phyloP scores from a whole-genome alignment of 106 monocot species.

The Acorus gramineus region DNA sequence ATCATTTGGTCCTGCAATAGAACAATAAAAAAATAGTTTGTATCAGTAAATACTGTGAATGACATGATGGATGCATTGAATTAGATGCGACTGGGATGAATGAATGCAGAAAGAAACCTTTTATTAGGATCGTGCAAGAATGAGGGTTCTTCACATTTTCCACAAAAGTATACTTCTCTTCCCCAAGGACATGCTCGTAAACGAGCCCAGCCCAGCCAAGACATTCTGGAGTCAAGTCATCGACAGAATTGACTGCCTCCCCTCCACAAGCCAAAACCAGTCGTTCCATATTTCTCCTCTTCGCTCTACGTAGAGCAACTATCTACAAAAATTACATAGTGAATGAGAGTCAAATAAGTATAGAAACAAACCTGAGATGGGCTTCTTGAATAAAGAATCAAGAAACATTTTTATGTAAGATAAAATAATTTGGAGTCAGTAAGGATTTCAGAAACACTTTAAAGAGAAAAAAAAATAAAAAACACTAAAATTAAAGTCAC shows the following conservation, averaged over 20 bases:
- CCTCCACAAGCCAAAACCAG: slow-evolving; percentile 93
- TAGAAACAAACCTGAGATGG: too few species aligned
- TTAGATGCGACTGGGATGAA: background rate
- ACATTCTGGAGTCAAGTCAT: slow-evolving; percentile 66
- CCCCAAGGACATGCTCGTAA: slow-evolving; percentile 91
- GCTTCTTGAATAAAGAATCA: too few species aligned
- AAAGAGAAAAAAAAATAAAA: background rate
- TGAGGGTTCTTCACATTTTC: slow-evolving; percentile 90
- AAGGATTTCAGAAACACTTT: too few species aligned
- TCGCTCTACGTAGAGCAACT: slow-evolving; percentile 84
- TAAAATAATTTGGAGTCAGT: too few species aligned
- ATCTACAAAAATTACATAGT: slow-evolving; percentile 33
- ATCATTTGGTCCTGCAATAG: slow-evolving; percentile 82
- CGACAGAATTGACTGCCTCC: slow-evolving; percentile 93
- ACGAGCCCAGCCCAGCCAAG: slow-evolving; percentile 98
- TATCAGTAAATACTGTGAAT: background rate
- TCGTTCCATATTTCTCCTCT: slow-evolving; percentile 98
- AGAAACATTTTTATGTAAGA: too few species aligned
- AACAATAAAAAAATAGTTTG: slow-evolving; percentile 1
- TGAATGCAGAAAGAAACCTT: slow-evolving; percentile 34
- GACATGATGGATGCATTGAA: background rate
- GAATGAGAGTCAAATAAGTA: too few species aligned
- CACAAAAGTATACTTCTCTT: slow-evolving; percentile 96
- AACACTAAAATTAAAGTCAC: background rate
- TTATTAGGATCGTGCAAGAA: slow-evolving; percentile 93